These are phyloP conservation scores for Sabuloglossum arenarium DNA, from an alignment of 495 filamentous ascomycete species.

Conservation along the genomic window DNA sequence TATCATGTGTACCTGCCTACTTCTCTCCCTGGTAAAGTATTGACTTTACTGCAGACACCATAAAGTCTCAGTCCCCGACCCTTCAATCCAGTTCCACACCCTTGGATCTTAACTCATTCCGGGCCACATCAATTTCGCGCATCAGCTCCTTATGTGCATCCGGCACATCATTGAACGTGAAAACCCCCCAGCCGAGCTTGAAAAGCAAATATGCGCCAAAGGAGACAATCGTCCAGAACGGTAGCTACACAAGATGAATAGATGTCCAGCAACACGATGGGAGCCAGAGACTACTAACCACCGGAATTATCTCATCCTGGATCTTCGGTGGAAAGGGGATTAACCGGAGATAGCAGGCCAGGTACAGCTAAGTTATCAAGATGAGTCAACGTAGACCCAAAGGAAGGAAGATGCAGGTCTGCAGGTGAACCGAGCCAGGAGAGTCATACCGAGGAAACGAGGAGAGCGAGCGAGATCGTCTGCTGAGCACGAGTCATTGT, in stretches of 20 bases:
- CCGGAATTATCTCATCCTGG: conserved; percentile 48
- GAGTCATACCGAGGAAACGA: conserved; percentile 59
- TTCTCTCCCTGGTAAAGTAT: not conserved
- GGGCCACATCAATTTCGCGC: conserved; percentile 52
- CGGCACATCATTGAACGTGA: conserved; percentile 93
- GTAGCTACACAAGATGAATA: conserved; percentile 33
- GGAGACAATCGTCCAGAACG: conserved; percentile 77
- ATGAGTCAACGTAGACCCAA: not conserved
- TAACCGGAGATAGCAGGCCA: conserved; percentile 64
- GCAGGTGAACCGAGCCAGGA: not conserved
- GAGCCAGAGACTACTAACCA: conserved; percentile 25
- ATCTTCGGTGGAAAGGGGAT: conserved; percentile 61
- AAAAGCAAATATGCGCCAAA: conserved; percentile 88
- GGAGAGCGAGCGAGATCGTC: conserved; percentile 65
- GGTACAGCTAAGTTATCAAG: conserved; percentile 44
- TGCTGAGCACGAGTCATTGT: conserved; percentile 87
- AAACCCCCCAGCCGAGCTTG: conserved; percentile 74
- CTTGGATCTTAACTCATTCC: conserved; percentile 40
- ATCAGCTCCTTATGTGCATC: conserved; percentile 79
- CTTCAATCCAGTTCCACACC: conserved; percentile 52
- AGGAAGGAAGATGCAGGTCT: not conserved
- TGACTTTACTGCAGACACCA: no score
- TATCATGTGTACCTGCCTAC: not conserved
- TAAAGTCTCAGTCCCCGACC: not conserved
- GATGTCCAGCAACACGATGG: not conserved